Conservation (phyloP, 23 red algal genomes). For the Chondrus crispus region DNA sequence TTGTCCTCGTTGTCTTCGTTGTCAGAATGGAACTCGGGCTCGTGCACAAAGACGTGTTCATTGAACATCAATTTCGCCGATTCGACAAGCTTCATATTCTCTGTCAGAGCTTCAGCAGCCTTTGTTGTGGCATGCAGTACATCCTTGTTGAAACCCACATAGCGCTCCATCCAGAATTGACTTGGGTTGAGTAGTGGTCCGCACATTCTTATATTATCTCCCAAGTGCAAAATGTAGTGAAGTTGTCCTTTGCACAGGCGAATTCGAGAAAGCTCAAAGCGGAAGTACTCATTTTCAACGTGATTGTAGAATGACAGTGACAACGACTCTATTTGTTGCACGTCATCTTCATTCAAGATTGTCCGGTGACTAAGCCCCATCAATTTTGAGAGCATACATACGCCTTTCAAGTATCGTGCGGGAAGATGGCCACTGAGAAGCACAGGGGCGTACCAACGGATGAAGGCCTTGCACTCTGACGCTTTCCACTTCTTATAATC, state of each 20-base stretch:
- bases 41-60: too few relatives aligned
- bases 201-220: background rate
- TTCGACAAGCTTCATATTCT: background rate
- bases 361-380: background rate
- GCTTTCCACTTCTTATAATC: background rate
- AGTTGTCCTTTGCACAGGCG: background rate
- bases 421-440: background rate
- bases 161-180: slow-evolving; percentile 15
- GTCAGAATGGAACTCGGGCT: background rate
- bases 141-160: background rate
- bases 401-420: background rate
- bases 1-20: background rate
- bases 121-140: background rate
- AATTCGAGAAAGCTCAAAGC: background rate
- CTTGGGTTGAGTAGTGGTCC: background rate
- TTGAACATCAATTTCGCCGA: background rate
- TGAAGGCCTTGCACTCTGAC: background rate
- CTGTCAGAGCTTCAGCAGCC: background rate
- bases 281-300: slow-evolving; percentile 10
- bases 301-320: background rate
- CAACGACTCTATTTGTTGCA: background rate
- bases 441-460: background rate
- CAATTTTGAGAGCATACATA: background rate
- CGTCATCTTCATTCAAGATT: background rate
- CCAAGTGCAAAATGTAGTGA: background rate